Conservation (phyloP, 1,284 basidiomycete genomes). For the Malassezia obtusa region DNA sequence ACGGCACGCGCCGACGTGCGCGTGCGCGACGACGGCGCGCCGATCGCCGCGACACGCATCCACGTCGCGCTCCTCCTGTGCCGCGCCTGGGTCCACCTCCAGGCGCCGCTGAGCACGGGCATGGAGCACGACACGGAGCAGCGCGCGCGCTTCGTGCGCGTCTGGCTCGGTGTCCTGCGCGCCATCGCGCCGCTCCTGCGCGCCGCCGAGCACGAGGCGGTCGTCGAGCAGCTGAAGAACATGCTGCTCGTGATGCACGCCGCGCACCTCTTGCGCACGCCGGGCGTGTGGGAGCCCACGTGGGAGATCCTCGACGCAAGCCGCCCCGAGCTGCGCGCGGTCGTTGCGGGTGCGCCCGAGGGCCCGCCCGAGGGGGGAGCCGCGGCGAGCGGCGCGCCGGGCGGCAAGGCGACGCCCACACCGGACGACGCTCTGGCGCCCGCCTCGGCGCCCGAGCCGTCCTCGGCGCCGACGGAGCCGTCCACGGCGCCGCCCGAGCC, state of each 20-base stretch:
- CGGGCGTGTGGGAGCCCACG: slow-evolving; percentile 10
- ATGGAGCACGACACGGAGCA: background rate
- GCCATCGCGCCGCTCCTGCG: background rate
- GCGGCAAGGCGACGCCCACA: no score
- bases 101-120: slow-evolving; percentile 61
- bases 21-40: slow-evolving; percentile 51
- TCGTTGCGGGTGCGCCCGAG: background rate
- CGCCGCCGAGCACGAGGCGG: slow-evolving; percentile 67
- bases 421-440: no score
- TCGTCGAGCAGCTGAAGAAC: slow-evolving; percentile 93
- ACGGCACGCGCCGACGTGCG: slow-evolving; percentile 66
- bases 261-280: slow-evolving; percentile 58
- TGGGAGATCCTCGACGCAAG: slow-evolving; percentile 5
- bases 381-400: background rate
- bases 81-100: slow-evolving; percentile 89
- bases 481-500: background rate
- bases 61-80: slow-evolving; percentile 77
- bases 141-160: slow-evolving; percentile 52
- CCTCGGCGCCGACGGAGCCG: background rate
- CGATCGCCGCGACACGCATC: slow-evolving; percentile 75
- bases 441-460: background rate
- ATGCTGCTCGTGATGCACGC: slow-evolving; percentile 92
- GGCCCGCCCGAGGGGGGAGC: background rate
- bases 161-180: slow-evolving; percentile 57
- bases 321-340: slow-evolving; percentile 2